Percentiles rank a stretch among this genome's conserved stretches.
These are phyloP conservation scores for Periconia digitata DNA, from an alignment of 2,329 filamentous ascomycete genomes.

Conservation along the genomic window DNA sequence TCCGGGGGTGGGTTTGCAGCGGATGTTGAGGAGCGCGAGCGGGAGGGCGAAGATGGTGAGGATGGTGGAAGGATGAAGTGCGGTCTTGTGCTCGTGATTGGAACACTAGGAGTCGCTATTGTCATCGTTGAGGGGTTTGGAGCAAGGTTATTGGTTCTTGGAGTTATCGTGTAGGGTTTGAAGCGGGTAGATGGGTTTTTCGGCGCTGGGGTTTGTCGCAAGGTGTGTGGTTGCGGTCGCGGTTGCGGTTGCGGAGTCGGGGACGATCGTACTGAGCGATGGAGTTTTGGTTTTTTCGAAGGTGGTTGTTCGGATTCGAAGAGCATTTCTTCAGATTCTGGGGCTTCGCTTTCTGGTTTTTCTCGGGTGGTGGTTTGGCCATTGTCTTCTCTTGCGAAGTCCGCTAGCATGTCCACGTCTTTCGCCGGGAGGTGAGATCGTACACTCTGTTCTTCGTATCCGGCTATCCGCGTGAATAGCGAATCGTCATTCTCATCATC, in stretches of 20 bases:
- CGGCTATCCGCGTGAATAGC: no score
- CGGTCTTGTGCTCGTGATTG: constrained; percentile 25
- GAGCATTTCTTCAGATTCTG: neutral
- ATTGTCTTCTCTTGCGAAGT: constrained; percentile 20
- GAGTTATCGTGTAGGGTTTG: constrained; percentile 20
- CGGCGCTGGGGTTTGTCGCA: constrained; percentile 3
- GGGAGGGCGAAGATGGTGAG: constrained; percentile 15
- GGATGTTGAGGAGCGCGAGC: constrained; percentile 21
- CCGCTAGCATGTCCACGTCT: constrained; percentile 36
- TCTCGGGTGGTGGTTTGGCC: constrained; percentile 17
- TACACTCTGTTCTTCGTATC: no score
- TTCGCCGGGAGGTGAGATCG: no score
- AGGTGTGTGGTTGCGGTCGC: neutral
- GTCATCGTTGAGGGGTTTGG: constrained; percentile 3
- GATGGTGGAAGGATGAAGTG: constrained; percentile 42
- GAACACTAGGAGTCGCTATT: no score
- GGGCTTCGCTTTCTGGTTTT: no score
- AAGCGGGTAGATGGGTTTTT: constrained; percentile 29
- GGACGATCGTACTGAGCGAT: neutral
- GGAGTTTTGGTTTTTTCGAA: neutral
- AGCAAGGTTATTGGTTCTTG: constrained; percentile 11
- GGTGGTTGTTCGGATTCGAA: neutral
- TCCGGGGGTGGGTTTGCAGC: constrained; percentile 49
- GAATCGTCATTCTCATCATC: neutral
- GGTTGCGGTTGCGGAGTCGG: neutral